These are phyloP conservation scores for Cyberlindnera japonica DNA, from an alignment of 805 yeast species.

Conservation along the genomic window DNA sequence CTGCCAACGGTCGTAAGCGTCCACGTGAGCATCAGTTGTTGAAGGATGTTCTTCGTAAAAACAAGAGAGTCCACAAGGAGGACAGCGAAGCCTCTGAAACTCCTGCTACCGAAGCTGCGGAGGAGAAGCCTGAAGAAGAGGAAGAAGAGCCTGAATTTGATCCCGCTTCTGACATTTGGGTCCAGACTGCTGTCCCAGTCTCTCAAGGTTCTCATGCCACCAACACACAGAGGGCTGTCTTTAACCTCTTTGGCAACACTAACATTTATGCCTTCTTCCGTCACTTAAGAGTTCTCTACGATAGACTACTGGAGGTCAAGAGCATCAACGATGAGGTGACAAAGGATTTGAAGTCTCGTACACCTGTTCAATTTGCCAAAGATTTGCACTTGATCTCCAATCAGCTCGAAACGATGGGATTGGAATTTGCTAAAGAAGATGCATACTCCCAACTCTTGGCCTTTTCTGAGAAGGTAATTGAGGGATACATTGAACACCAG, in stretches of 20 bases:
- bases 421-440: constrained; percentile 63
- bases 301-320: constrained; percentile 77
- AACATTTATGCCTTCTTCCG: constrained; percentile 88
- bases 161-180: constrained; percentile 28
- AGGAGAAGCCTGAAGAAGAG: constrained; percentile 28
- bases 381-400: constrained; percentile 80
- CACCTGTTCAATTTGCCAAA: constrained; percentile 72
- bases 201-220: constrained; percentile 28
- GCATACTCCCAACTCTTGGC: constrained; percentile 76
- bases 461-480: constrained; percentile 72
- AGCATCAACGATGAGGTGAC: constrained; percentile 63
- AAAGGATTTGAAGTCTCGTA: constrained; percentile 63
- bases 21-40: constrained; percentile 49
- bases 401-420: constrained; percentile 77
- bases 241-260: constrained; percentile 83
- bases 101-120: constrained; percentile 18
- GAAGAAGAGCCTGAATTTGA: constrained; percentile 24
- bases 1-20: constrained; percentile 31
- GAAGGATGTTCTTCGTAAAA: constrained; percentile 56
- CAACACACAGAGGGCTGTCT: constrained; percentile 45
- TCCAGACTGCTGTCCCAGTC: constrained; percentile 20
- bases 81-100: constrained; percentile 31
- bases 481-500: constrained; percentile 88
- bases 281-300: constrained; percentile 74
- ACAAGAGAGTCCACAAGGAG: constrained; percentile 33